Percentiles rank a stretch among this genome's conserved stretches.
Conservation (phyloP, 2,329 filamentous ascomycete genomes). For the Scedosporium minutisporum region DNA sequence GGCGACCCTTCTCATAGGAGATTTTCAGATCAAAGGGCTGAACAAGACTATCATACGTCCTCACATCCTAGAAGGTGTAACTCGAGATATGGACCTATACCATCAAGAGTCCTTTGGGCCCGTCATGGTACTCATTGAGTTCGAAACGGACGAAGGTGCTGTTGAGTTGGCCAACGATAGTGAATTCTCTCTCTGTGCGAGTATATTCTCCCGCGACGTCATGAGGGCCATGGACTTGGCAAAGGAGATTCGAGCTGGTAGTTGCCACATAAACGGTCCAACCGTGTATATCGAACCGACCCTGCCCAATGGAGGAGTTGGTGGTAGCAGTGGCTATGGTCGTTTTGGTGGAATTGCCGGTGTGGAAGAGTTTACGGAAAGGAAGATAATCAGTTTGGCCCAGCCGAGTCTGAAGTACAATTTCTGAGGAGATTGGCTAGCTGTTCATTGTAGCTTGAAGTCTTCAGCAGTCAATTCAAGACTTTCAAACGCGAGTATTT, state of each 20-base stretch:
- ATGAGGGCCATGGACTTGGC: constrained; percentile 41
- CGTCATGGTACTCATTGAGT: constrained; percentile 48
- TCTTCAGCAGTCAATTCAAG: no score
- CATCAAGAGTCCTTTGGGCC: constrained; percentile 60
- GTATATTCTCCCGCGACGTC: constrained; percentile 56
- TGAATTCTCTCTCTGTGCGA: constrained; percentile 55
- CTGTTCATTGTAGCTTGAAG: no score
- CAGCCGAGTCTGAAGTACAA: constrained; percentile 16
- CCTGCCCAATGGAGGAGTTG: constrained; percentile 30
- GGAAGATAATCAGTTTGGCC: constrained; percentile 23
- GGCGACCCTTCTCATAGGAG: constrained; percentile 44
- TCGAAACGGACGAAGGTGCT: constrained; percentile 52
- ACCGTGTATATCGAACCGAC: constrained; percentile 32
- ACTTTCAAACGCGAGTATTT: no score
- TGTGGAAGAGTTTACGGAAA: constrained; percentile 25
- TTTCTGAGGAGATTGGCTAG: constrained; percentile 6
- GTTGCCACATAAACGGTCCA: constrained; percentile 33
- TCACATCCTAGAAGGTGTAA: constrained; percentile 50
- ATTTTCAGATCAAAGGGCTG: constrained; percentile 21
- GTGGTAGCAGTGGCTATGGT: constrained; percentile 32
- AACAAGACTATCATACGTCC: constrained; percentile 42
- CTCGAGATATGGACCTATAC: constrained; percentile 56
- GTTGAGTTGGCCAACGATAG: constrained; percentile 58
- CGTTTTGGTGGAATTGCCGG: constrained; percentile 27
- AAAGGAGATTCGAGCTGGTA: constrained; percentile 45